Base-by-base conservation (phyloP, 2,329 filamentous ascomycete species). In the Diaporthe helianthi region DNA sequence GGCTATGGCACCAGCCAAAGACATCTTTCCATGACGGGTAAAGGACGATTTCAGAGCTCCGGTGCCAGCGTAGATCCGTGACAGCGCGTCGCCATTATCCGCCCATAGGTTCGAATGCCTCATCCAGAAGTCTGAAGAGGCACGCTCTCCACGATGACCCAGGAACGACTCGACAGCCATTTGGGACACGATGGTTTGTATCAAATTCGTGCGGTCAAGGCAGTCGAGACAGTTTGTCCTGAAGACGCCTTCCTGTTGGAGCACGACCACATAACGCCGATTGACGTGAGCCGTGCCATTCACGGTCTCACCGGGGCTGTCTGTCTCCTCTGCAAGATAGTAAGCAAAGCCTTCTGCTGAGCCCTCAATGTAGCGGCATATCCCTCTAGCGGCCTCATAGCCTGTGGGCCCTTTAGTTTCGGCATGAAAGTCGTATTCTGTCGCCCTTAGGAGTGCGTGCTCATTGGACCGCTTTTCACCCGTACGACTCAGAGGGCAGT, bases 151-250 rank as follows among this genome's bases (percentile, higher is more conserved):
- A 71, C 91, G 86, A 73, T 97, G 93, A 17, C 82, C 81, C 4
- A 99, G 82, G 75, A 98, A 98, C 0, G 90, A 85, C 77, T 97
- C 93, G 24, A 98, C 85, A 0, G 94, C 93, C 92, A 98, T 94
- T 75, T 94, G 92, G 69, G 94, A 98, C 75, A 99, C 92, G 73
- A 98, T 93, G 0, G 94, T 97, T 80, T 99, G 96, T 33, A 99
- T 93, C 33, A 98, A 84, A 77, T 99, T 99, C 9, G 96, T 99
- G 69, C 96, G 89, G 78, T 99, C 96, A 52, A 99, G 83, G 78
- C 96, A 99, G 79, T 99, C 96, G 31, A 99, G 84, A 78, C 96
- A 99, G 76, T 99, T 99, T 4, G 94, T 97, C 71, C 95, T 88
- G 79, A 98, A 98, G 7, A 97, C 88, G n/a, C 96, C 95, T 77